Percentiles rank a stretch among this genome's conserved stretches.
phyloP scores from a whole-genome alignment of 2,329 filamentous ascomycete species.

The Aspergillus intermedius region DNA sequence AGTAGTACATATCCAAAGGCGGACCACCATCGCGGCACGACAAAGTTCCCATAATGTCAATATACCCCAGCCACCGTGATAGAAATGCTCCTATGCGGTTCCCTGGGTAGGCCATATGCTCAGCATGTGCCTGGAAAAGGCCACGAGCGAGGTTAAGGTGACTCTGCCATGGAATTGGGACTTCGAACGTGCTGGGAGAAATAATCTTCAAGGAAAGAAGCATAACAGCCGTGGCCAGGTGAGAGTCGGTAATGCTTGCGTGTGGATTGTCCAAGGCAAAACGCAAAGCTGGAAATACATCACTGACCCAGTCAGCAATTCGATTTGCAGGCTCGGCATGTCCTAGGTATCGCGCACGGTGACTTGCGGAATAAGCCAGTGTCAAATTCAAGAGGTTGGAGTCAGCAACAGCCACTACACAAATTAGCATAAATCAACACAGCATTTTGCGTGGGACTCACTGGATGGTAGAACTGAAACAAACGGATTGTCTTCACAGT shows the following conservation, averaged over 20 bases:
- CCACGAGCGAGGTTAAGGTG: conserved; percentile 70
- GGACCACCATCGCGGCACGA: conserved; percentile 51
- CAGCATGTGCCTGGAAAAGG: conserved; percentile 63
- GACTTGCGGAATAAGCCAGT: conserved; percentile 76
- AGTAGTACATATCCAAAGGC: conserved; percentile 48
- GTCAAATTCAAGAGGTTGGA: conserved; percentile 66
- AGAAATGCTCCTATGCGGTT: conserved; percentile 65
- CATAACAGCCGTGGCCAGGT: conserved; percentile 77
- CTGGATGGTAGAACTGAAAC: conserved; percentile 56
- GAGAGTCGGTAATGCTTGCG: conserved; percentile 62
- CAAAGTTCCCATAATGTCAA: conserved; percentile 72
- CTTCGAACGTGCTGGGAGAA: conserved; percentile 71
- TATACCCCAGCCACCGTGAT: conserved; percentile 74
- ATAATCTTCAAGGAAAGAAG: conserved; percentile 77
- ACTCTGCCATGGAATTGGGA: conserved; percentile 72
- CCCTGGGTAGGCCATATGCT: conserved; percentile 47
- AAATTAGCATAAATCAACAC: conserved; percentile 40
- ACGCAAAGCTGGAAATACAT: conserved; percentile 62
- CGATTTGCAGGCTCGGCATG: conserved; percentile 69
- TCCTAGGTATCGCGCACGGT: conserved; percentile 66
- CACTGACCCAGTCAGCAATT: conserved; percentile 72
- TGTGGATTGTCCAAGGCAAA: conserved; percentile 57
- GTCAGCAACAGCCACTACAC: conserved; percentile 39
- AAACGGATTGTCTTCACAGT: conserved; percentile 56
- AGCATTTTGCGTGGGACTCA: conserved; percentile 29